These are phyloP conservation scores for Sesbania bispinosa DNA, from an alignment of 306 rosid species.

Conservation along the genomic window DNA sequence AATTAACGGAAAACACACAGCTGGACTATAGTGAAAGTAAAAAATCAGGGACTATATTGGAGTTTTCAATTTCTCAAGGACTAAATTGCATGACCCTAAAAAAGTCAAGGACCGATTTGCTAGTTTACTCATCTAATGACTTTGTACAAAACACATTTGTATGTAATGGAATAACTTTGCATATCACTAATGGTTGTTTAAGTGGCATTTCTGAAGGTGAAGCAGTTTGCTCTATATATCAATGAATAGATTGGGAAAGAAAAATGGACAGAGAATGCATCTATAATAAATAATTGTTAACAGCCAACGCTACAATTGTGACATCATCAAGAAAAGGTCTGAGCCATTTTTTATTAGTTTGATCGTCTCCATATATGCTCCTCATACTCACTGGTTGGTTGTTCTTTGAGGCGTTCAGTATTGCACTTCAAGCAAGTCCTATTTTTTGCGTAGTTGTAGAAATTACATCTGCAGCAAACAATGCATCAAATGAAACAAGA, in stretches of 20 bases:
- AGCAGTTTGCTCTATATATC: not conserved
- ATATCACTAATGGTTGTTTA: not conserved
- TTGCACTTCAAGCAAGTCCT: conserved; percentile 58
- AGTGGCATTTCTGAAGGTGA: not conserved
- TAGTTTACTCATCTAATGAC: too few relatives aligned
- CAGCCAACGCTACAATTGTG: not conserved
- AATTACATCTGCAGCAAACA: conserved; percentile 57
- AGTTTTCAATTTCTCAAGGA: too few relatives aligned
- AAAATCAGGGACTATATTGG: too few relatives aligned
- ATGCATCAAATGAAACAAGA: not conserved
- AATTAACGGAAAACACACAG: too few relatives aligned
- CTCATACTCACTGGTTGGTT: conserved; percentile 24
- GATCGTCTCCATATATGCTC: conserved; percentile 50
- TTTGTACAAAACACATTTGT: not conserved
- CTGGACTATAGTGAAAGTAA: too few relatives aligned
- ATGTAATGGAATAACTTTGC: not conserved
- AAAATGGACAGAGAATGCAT: not conserved
- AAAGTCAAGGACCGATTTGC: too few relatives aligned
- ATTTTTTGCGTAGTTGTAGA: conserved; percentile 56
- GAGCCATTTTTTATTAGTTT: conserved; percentile 8
- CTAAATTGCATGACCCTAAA: too few relatives aligned
- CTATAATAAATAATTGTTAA: not conserved
- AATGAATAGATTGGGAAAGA: not conserved
- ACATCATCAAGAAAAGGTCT: not conserved
- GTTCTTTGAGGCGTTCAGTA: conserved; percentile 36